Conservation (phyloP, 805 yeast genomes). For the Ogataea methanolica region DNA sequence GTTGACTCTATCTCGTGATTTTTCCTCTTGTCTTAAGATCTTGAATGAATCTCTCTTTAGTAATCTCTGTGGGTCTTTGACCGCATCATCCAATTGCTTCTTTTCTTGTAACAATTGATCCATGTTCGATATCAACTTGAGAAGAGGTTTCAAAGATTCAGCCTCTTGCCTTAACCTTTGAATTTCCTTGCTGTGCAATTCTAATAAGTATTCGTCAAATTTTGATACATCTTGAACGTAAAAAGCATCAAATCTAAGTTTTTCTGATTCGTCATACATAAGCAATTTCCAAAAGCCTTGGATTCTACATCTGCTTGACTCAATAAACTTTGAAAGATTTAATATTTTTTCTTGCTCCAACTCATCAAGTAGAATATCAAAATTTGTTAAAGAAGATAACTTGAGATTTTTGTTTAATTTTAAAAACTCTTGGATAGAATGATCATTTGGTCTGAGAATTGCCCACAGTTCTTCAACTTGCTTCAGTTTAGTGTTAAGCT, state of each 20-base stretch:
- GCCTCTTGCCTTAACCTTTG: constrained; percentile 44
- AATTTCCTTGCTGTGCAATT: constrained; percentile 40
- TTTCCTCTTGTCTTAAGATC: constrained; percentile 77
- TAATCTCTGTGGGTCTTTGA: constrained; percentile 76
- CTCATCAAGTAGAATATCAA: constrained; percentile 51
- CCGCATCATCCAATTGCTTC: constrained; percentile 56
- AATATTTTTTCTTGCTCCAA: constrained; percentile 57
- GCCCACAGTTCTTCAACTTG: constrained; percentile 41
- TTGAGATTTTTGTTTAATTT: constrained; percentile 43
- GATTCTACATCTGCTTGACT: constrained; percentile 56
- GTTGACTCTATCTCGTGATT: constrained; percentile 60
- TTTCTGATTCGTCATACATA: constrained; percentile 51
- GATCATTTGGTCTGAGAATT: constrained; percentile 34
- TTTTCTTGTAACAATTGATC: constrained; percentile 57
- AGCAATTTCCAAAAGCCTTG: constrained; percentile 57
- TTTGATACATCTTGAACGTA: constrained; percentile 32
- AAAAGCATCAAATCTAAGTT: constrained; percentile 39
- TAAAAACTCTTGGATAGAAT: constrained; percentile 32
- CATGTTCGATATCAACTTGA: constrained; percentile 52
- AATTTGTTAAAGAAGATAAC: constrained; percentile 40
- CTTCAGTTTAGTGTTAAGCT: constrained; percentile 29
- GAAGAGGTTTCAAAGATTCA: constrained; percentile 47
- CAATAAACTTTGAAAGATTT: constrained; percentile 63
- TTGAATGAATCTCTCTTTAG: constrained; percentile 72
- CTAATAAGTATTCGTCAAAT: constrained; percentile 57